A percentile compares a stretch with the other conserved stretches of the same genome.
Conservation (phyloP, 306 rosid genomes). For the Dalbergia cochinchinensis region DNA sequence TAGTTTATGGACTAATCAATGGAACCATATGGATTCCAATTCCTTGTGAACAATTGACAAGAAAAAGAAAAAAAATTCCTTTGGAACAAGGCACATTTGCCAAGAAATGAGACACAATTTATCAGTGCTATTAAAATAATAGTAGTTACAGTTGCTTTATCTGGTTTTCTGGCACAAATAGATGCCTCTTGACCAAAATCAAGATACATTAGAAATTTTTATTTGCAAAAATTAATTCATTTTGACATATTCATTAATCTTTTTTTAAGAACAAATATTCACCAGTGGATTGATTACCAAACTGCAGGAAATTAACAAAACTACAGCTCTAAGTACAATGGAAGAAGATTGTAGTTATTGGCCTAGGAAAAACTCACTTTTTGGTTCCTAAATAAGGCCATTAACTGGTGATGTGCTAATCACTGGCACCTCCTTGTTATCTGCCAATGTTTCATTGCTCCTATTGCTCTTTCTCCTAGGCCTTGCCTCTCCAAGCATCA, state of each 20-base stretch:
- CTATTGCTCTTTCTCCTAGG: constrained; percentile 82
- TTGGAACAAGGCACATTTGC: not conserved
- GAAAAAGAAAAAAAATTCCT: not conserved
- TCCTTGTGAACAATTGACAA: not conserved
- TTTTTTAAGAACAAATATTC: constrained; percentile 36
- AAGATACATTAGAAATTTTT: constrained; percentile 23
- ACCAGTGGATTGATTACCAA: constrained; percentile 56
- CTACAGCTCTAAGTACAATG: constrained; percentile 50
- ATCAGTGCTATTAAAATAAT: constrained; percentile 33
- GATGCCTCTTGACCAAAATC: constrained; percentile 35
- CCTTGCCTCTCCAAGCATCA: constrained; percentile 96
- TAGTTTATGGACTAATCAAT: not conserved
- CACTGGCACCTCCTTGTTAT: constrained; percentile 67
- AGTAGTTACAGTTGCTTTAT: constrained; percentile 39
- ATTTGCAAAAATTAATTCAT: constrained; percentile 48
- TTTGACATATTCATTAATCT: constrained; percentile 46
- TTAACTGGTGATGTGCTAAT: constrained; percentile 70
- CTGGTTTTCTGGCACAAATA: constrained; percentile 30
- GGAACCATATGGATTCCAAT: not conserved
- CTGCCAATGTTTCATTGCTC: constrained; percentile 52
- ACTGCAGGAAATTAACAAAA: constrained; percentile 51
- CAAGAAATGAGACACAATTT: not conserved
- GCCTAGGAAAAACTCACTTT: not conserved
- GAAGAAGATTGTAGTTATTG: too few species aligned
- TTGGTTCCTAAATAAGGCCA: constrained; percentile 65